These are phyloP conservation scores for Tolypocladium endophyticum DNA, from an alignment of 2,329 filamentous ascomycete species.

Conservation along the genomic window DNA sequence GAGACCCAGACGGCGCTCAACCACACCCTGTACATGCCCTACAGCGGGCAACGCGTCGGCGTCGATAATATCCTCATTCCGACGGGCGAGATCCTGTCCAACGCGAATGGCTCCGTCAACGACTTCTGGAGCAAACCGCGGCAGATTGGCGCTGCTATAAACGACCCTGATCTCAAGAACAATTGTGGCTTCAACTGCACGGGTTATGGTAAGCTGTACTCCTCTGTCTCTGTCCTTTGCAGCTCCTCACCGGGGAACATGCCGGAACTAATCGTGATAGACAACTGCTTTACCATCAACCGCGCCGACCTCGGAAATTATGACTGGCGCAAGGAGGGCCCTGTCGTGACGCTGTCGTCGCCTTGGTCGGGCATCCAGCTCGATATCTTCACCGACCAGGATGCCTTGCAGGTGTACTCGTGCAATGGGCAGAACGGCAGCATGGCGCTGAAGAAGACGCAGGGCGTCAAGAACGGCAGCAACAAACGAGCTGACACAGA, in stretches of 20 bases:
- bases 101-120: slow-evolving; percentile 57
- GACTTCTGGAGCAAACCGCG: slow-evolving; percentile 79
- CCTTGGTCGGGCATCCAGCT: slow-evolving; percentile 74
- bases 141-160: slow-evolving; percentile 61
- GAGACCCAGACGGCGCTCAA: slow-evolving; percentile 55
- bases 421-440: slow-evolving; percentile 69
- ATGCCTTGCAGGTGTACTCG: slow-evolving; percentile 79
- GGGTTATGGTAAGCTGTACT: slow-evolving; percentile 58
- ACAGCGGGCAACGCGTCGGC: slow-evolving; percentile 57
- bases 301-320: slow-evolving; percentile 44
- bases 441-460: slow-evolving; percentile 57
- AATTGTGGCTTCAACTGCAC: slow-evolving; percentile 77
- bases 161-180: slow-evolving; percentile 48
- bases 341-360: slow-evolving; percentile 57
- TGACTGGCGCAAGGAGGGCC: slow-evolving; percentile 52
- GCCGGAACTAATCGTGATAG: slow-evolving; percentile 18
- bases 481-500: slow-evolving; percentile 10
- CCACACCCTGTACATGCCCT: slow-evolving; percentile 64
- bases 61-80: slow-evolving; percentile 65
- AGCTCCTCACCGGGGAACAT: background rate
- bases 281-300: slow-evolving; percentile 61
- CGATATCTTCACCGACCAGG: slow-evolving; percentile 74
- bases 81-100: slow-evolving; percentile 64
- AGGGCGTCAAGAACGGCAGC: slow-evolving; percentile 42
- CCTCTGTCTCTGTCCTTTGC: background rate